Evolutionary conservation across 441 rosid species (phyloP).

Genomic region (Adansonia rubrostipa): DNA sequence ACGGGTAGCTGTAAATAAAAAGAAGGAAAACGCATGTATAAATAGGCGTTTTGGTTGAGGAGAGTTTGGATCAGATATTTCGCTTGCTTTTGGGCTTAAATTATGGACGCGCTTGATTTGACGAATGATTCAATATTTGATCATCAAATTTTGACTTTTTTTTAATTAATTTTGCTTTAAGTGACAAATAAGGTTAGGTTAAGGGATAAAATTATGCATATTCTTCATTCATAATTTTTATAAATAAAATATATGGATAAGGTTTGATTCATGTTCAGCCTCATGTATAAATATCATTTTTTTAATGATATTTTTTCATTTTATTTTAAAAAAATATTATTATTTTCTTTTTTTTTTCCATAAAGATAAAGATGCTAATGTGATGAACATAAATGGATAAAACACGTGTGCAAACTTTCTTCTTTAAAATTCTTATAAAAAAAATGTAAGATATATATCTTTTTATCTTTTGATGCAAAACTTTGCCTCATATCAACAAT

Average conservation of each 20-base stretch:
- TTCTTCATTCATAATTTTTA: background rate
- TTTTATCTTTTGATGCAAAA: background rate
- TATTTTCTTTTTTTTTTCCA: background rate
- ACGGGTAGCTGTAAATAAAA: no score
- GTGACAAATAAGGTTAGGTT: background rate
- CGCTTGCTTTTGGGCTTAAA: conserved; percentile 1
- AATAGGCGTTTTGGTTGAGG: background rate
- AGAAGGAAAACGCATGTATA: background rate
- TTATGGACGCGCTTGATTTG: background rate
- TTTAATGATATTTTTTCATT: background rate
- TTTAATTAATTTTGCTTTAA: background rate
- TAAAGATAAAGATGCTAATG: background rate
- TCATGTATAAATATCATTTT: background rate
- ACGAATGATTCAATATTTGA: background rate
- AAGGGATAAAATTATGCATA: background rate
- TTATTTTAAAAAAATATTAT: background rate
- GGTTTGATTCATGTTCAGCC: background rate
- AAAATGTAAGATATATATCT: background rate
- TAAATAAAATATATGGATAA: background rate
- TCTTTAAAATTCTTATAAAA: background rate
- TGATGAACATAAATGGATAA: background rate
- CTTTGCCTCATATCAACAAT: background rate
- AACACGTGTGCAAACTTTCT: background rate
- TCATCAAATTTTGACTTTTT: background rate
- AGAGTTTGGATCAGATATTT: background rate